A percentile compares a stretch with the other conserved stretches of the same genome.
Evolutionary conservation across 768 basidiomycete species (phyloP).

Genomic region (Boletus vinaceobasis): DNA sequence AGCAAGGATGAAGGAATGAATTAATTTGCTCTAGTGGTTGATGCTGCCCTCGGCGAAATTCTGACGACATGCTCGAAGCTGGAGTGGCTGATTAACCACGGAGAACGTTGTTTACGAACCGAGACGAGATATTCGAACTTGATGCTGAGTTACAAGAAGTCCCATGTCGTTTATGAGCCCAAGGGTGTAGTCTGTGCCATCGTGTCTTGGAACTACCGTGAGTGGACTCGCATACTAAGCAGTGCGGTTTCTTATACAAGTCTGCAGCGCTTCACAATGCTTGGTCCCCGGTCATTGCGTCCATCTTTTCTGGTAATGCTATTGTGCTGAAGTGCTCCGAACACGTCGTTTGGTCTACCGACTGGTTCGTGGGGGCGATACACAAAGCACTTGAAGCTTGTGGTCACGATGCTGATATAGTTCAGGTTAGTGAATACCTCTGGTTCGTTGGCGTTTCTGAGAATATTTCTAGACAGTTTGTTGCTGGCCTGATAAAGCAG

Average conservation of each 20-base stretch:
- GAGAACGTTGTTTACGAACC: constrained; percentile 72
- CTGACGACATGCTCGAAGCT: constrained; percentile 93
- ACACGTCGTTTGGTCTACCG: constrained; percentile 87
- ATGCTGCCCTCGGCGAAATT: constrained; percentile 93
- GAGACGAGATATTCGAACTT: constrained; percentile 66
- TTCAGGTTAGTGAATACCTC: constrained; percentile 55
- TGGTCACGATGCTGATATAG: constrained; percentile 81
- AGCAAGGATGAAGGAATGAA: not conserved
- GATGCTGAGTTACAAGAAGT: constrained; percentile 72
- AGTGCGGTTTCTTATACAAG: not conserved
- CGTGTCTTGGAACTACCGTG: constrained; percentile 95
- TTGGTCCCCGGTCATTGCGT: constrained; percentile 89
- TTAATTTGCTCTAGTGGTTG: constrained; percentile 61
- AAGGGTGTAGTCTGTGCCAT: constrained; percentile 90
- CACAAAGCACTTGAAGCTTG: constrained; percentile 72
- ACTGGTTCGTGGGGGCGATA: constrained; percentile 79
- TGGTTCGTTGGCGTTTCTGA: constrained; percentile 5
- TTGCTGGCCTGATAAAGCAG: constrained; percentile 86
- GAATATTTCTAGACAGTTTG: constrained; percentile 57
- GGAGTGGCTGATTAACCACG: constrained; percentile 87
- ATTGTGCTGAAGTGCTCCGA: constrained; percentile 92
- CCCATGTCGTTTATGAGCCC: constrained; percentile 82
- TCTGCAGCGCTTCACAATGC: constrained; percentile 85
- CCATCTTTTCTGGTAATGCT: constrained; percentile 87
- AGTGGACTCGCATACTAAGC: constrained; percentile 16